Base-by-base conservation (phyloP, 1,139 yeast species). In the Starmera stellimalicola region DNA sequence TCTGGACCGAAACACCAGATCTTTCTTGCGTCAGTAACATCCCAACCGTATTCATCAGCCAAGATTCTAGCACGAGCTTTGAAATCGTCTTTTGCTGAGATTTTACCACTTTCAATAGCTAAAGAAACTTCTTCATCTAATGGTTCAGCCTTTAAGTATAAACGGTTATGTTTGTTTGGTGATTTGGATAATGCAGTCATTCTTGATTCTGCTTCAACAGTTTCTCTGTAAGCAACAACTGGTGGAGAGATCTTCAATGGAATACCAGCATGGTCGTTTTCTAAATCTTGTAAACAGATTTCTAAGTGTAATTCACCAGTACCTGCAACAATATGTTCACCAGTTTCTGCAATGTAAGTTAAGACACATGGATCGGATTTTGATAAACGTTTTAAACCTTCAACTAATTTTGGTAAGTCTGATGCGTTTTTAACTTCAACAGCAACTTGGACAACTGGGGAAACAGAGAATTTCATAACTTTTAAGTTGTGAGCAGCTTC, bases 1-100 rank as follows among this genome's bases (percentile, higher is more conserved):
- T 91, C 98, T 66, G 98, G 98, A 76, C 98, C 98, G 87, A 91
- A 91, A 83, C 96, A 87, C 98, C 98, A 91, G 64, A 91, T 91
- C 93, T 91, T 91, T 82, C 98, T 87, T 71, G 97, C 98, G 63
- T 91, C 98, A 59, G 95, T 77, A 63, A 91, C 96, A 65, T 91
- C 97, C 98, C 98, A 91, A 56, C 91, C 96, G 81, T 69, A 93
- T 67, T 91, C 95, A 67, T 91, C 98, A 62, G 98, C 97, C 77
- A 91, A 76, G 65, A 85, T 62, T 80, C 98, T 88, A 57, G 98
- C 98, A 79, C 98, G 88, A 57, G 84, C 83, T 80, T 91, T 91
- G 87, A 91, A 77, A 76, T 91, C 98, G 60, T 88, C 98, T 73
- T 93, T 83, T 65, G 97, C 85, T 72, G 75, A 74, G 63, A 91